A percentile compares a stretch with the other conserved stretches of the same genome.
Conservation (phyloP, 2,329 filamentous ascomycete genomes). For the Fusarium sp. region DNA sequence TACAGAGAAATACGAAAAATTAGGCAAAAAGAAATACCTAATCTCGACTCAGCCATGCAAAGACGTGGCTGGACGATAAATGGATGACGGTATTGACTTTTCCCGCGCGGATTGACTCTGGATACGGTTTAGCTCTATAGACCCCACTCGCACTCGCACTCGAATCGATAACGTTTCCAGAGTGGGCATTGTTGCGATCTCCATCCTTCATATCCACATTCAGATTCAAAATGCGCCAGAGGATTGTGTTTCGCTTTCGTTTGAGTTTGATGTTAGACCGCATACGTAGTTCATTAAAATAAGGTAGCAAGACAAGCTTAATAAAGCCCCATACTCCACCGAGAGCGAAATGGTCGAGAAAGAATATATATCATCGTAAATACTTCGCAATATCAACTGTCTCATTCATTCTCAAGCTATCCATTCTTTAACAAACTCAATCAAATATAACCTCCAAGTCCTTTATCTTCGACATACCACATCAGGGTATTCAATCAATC, state of each 20-base stretch:
- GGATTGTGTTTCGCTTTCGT: neutral
- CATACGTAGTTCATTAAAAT: neutral
- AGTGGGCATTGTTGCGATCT: neutral
- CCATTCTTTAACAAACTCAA: neutral
- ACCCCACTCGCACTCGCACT: conserved; percentile 2
- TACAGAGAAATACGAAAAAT: neutral
- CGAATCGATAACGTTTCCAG: neutral
- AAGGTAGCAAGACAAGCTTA: neutral
- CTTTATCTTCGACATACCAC: too few relatives aligned
- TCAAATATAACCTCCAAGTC: neutral
- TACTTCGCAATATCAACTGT: rapidly evolving
- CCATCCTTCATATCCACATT: rapidly evolving
- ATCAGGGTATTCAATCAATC: too few relatives aligned
- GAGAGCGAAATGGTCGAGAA: neutral
- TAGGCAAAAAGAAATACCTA: neutral
- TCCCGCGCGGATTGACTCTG: conserved; percentile 20
- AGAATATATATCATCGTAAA: neutral
- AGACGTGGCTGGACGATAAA: neutral
- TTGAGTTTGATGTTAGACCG: neutral
- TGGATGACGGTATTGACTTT: conserved; percentile 33
- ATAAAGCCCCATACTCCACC: neutral
- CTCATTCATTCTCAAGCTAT: too few relatives aligned
- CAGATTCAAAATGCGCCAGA: neutral
- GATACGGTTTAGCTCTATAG: conserved; percentile 7
- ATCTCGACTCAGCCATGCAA: neutral